A percentile compares a stretch with the other conserved stretches of the same genome.
Conservation (phyloP, 192 early-diverging fungal genomes). For the Linnemannia elongata region DNA sequence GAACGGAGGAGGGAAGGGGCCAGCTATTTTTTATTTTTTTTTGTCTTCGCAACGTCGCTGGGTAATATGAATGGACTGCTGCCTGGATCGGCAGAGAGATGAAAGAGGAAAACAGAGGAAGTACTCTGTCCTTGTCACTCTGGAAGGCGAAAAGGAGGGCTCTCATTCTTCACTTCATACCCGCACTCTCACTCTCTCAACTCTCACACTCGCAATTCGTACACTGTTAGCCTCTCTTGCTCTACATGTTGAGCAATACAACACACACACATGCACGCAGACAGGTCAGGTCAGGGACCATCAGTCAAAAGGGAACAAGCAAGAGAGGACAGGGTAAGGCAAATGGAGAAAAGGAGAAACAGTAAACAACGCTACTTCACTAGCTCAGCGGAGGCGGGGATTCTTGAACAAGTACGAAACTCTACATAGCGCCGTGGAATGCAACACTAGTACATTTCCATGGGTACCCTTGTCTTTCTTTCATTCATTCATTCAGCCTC, state of each 20-base stretch:
- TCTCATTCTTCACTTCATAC: not conserved
- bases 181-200: not conserved
- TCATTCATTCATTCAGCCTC: not conserved
- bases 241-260: not conserved
- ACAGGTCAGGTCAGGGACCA: not conserved
- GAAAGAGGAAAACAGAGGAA: not conserved
- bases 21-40: not conserved
- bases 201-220: not conserved
- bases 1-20: not conserved
- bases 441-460: not conserved
- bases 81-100: not conserved
- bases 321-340: no score
- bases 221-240: not conserved
- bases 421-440: constrained; percentile 2
- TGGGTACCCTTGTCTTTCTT: not conserved
- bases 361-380: not conserved
- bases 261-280: not conserved
- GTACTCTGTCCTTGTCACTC: not conserved
- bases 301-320: not conserved
- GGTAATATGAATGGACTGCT: not conserved
- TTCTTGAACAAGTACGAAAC: not conserved
- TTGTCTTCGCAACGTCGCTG: not conserved
- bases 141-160: not conserved
- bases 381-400: not conserved
- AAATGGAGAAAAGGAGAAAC: not conserved